These are phyloP conservation scores for Hydnomerulius pinastri DNA, from an alignment of 768 basidiomycete genomes.

Conservation along the genomic window DNA sequence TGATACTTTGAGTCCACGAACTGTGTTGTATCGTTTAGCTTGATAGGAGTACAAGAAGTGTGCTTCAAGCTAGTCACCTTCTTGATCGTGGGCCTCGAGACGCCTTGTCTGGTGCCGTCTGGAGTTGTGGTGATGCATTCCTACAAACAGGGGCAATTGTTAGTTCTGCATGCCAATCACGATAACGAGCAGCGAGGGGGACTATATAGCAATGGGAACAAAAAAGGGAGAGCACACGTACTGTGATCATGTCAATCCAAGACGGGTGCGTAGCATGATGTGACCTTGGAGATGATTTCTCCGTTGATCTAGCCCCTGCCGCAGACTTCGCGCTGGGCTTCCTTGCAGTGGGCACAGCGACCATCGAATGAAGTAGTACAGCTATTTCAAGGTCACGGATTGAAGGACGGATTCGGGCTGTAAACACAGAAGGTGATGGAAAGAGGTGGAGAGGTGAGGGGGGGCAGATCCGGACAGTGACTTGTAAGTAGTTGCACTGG, in stretches of 20 bases:
- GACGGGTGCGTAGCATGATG: constrained; percentile 53
- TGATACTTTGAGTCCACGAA: constrained; percentile 59
- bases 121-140: constrained; percentile 70
- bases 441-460: constrained; percentile 19
- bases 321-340: constrained; percentile 41
- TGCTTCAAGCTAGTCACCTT: constrained; percentile 55
- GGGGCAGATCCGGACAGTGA: constrained; percentile 26
- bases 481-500: not conserved
- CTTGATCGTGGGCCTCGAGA: constrained; percentile 79
- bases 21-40: constrained; percentile 25
- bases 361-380: constrained; percentile 19
- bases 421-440: not conserved
- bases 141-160: constrained; percentile 37
- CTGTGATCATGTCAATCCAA: constrained; percentile 46
- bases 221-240: no score
- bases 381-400: constrained; percentile 1
- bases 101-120: constrained; percentile 68
- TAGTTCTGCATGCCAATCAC: constrained; percentile 23
- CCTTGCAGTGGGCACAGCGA: constrained; percentile 30
- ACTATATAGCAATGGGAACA: no score
- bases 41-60: not conserved
- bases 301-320: not conserved
- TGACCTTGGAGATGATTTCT: constrained; percentile 40
- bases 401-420: not conserved
- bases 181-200: not conserved